Conservation (phyloP, 306 rosid genomes). For the Medicago truncatula region MtrunA17r5.0-ANR NC_053045.1:58918001-58918500, state of each 20-base stretch:
- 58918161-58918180: conserved; percentile 99
- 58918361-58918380: conserved; percentile 99
- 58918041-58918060: conserved; percentile 89
- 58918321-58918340: conserved; percentile 95
- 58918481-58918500: conserved; percentile 85
- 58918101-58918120: conserved; percentile 91
- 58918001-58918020: conserved; percentile 99
- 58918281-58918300: conserved; percentile 98
- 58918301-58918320: conserved; percentile 98
- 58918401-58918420: conserved; percentile 79
- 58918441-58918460: conserved; percentile 81
- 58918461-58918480: conserved; percentile 88
- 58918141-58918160: conserved; percentile 96
- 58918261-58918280: conserved; percentile 92
- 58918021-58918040: conserved; percentile 89
- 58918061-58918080: conserved; percentile 98
- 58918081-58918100: conserved; percentile 98
- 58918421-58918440: conserved; percentile 78
- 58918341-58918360: conserved; percentile 99
- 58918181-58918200: conserved; percentile 95
- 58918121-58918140: conserved; percentile 91
- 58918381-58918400: conserved; percentile 95
- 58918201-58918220: conserved; percentile 67
- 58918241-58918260: conserved; percentile 97
- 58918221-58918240: conserved; percentile 98